Conservation (phyloP, 768 basidiomycete species). For the Panus rudis region DNA sequence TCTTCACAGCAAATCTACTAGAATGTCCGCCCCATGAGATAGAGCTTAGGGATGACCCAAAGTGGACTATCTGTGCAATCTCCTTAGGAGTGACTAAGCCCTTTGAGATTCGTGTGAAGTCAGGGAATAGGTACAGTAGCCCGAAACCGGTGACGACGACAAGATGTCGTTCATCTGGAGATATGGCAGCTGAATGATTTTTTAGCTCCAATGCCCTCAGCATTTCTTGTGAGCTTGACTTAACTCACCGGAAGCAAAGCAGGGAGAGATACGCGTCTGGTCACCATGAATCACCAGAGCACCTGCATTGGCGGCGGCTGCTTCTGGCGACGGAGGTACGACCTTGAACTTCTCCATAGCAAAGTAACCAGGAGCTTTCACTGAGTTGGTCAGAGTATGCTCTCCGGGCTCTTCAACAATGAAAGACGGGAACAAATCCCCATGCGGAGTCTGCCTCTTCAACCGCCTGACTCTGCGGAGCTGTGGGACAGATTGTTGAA, state of each 20-base stretch:
- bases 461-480: background rate
- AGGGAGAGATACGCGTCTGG: background rate
- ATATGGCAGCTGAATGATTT: slow-evolving; percentile 12
- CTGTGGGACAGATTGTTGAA: background rate
- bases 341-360: slow-evolving; percentile 10
- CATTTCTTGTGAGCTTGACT: background rate
- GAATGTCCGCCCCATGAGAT: slow-evolving; percentile 14
- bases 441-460: background rate
- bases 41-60: slow-evolving; percentile 14
- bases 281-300: slow-evolving; percentile 7
- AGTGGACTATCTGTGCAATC: slow-evolving; percentile 11
- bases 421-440: background rate
- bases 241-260: slow-evolving; percentile 12
- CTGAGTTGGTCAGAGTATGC: background rate
- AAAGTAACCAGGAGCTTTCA: slow-evolving; percentile 5
- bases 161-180: slow-evolving; percentile 18
- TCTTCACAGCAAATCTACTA: slow-evolving; percentile 11
- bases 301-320: background rate
- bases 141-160: slow-evolving; percentile 14
- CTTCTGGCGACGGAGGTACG: slow-evolving; percentile 4
- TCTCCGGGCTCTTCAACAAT: no score
- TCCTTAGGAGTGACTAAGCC: slow-evolving; percentile 7
- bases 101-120: slow-evolving; percentile 13
- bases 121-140: slow-evolving; percentile 13
- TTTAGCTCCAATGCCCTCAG: background rate